Percentiles rank a stretch among this genome's conserved stretches.
These are phyloP conservation scores for Eucalyptus brandiana DNA, from an alignment of 345 rosid species.

Conservation along the genomic window DNA sequence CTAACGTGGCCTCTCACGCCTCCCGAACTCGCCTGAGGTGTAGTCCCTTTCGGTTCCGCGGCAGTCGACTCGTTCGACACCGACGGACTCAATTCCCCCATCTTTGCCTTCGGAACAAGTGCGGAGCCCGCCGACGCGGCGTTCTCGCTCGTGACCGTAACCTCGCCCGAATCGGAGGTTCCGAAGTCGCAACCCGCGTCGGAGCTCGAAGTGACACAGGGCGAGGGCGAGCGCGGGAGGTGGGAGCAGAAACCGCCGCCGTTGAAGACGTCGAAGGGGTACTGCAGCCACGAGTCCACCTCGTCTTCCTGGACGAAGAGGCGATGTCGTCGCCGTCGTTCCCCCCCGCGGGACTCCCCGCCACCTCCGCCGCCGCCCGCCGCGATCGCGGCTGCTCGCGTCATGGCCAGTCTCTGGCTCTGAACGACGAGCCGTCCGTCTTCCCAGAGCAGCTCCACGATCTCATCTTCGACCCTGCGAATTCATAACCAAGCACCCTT, in stretches of 20 bases:
- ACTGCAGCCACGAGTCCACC: conserved; percentile 73
- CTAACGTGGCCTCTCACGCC: background rate
- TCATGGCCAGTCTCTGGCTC: conserved; percentile 29
- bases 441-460: conserved; percentile 82
- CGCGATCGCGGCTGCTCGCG: background rate
- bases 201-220: background rate
- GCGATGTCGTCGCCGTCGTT: background rate
- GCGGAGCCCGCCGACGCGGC: background rate
- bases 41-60: background rate
- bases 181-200: background rate
- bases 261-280: conserved; percentile 40
- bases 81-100: background rate
- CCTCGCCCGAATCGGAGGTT: background rate
- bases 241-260: conserved; percentile 50
- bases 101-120: background rate
- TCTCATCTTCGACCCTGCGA: conserved; percentile 43
- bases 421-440: conserved; percentile 71
- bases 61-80: background rate
- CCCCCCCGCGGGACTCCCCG: background rate
- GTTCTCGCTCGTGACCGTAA: background rate
- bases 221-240: conserved; percentile 9
- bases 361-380: background rate
- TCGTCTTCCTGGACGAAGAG: conserved; percentile 73
- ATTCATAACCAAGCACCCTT: background rate
- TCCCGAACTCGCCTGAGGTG: background rate